phyloP scores from a whole-genome alignment of 371 early-diverging fungal genomes.

The Zychaea mexicana region DNA sequence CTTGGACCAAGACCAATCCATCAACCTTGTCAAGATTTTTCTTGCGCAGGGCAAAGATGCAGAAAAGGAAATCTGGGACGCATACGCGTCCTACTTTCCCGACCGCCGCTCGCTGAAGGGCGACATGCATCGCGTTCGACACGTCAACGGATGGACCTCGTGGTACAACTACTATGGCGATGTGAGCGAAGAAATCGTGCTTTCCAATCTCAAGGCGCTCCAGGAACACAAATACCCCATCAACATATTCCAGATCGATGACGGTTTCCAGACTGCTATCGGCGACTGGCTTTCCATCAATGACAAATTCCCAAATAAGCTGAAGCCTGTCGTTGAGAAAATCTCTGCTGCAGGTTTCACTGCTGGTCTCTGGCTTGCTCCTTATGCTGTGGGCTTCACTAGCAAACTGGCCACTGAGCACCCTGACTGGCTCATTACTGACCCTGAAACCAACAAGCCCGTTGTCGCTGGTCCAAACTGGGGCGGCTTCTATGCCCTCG shows the following conservation, averaged over 20 bases:
- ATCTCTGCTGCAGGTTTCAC: constrained; percentile 47
- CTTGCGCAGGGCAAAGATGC: constrained; percentile 35
- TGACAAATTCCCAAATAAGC: constrained; percentile 54
- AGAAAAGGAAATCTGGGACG: constrained; percentile 50
- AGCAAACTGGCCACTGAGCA: constrained; percentile 51
- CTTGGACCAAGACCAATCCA: constrained; percentile 18
- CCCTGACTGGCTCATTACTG: constrained; percentile 57
- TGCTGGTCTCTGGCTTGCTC: constrained; percentile 66
- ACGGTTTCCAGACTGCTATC: constrained; percentile 60
- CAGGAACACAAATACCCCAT: constrained; percentile 49
- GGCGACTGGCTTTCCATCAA: constrained; percentile 63
- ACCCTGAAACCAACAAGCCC: constrained; percentile 33
- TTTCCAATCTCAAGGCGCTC: constrained; percentile 48
- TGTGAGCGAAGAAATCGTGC: constrained; percentile 51
- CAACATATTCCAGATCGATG: constrained; percentile 64
- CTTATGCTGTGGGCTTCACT: constrained; percentile 53
- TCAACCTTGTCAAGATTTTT: constrained; percentile 34
- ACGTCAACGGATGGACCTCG: constrained; percentile 60
- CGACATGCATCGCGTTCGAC: constrained; percentile 12
- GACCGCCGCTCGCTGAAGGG: constrained; percentile 35
- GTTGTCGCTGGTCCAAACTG: constrained; percentile 51
- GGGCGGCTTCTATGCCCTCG: constrained; percentile 58
- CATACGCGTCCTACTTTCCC: constrained; percentile 39
- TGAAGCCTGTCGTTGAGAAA: constrained; percentile 41
- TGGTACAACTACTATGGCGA: constrained; percentile 65